Evolutionary conservation across 495 filamentous ascomycete genomes (phyloP).

Genomic region (Lasiosphaeriaceae sp.): DNA sequence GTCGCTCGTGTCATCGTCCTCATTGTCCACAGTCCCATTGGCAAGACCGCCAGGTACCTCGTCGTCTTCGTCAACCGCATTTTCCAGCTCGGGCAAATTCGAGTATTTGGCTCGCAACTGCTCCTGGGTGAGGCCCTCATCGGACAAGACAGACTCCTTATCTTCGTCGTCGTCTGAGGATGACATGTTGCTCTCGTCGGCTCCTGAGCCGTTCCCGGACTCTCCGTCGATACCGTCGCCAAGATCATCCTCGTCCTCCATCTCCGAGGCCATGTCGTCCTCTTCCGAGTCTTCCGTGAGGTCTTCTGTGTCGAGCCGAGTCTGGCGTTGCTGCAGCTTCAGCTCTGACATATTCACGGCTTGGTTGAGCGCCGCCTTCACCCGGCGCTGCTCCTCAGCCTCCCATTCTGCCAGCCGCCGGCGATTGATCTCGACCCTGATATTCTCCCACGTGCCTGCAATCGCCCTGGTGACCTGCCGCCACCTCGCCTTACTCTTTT

Average conservation of each 20-base stretch:
- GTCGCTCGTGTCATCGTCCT: slow-evolving; percentile 69
- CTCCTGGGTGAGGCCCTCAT: slow-evolving; percentile 74
- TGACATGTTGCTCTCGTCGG: slow-evolving; percentile 72
- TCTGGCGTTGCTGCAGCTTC: slow-evolving; percentile 50
- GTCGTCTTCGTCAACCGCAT: slow-evolving; percentile 16
- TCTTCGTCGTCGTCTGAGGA: slow-evolving; percentile 57
- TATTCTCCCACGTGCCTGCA: slow-evolving; percentile 72
- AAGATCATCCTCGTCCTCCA: slow-evolving; percentile 42
- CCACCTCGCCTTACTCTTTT: slow-evolving; percentile 52
- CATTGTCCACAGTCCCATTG: slow-evolving; percentile 37
- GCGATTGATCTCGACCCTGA: slow-evolving; percentile 69
- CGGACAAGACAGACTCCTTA: slow-evolving; percentile 54
- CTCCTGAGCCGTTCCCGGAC: slow-evolving; percentile 23
- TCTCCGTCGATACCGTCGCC: slow-evolving; percentile 24
- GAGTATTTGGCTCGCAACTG: slow-evolving; percentile 78
- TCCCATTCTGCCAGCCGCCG: slow-evolving; percentile 73
- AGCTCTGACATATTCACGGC: slow-evolving; percentile 69
- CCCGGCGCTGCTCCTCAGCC: slow-evolving; percentile 74
- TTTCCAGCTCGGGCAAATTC: slow-evolving; percentile 47
- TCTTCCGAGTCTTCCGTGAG: slow-evolving; percentile 49
- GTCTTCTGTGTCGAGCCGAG: slow-evolving; percentile 45
- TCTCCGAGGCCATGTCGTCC: slow-evolving; percentile 42
- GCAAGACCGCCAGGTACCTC: slow-evolving; percentile 13
- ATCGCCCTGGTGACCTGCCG: slow-evolving; percentile 67
- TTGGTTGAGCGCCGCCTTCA: slow-evolving; percentile 77